Base-by-base conservation (phyloP, 1,284 basidiomycete genomes). In the Gomphus sp. region DNA sequence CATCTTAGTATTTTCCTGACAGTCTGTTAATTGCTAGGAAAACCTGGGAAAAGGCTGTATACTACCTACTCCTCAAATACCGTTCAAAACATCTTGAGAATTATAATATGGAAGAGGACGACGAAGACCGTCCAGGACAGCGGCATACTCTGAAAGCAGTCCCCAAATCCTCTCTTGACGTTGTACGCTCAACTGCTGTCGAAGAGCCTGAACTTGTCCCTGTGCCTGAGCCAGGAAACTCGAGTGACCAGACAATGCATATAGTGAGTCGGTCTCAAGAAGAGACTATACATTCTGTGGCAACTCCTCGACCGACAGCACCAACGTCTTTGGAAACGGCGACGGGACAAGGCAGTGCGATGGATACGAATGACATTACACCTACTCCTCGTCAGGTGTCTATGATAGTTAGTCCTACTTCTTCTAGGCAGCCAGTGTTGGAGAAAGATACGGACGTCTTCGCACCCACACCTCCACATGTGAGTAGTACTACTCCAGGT, bases 41-140 rank as follows among this genome's bases (percentile, higher is more conserved):
- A 61, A 93, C 89, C 25, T 93, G 91, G 91, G 91, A 96, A 71
- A 97, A 97, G 72, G 89, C 89, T 0, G 89, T 96, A 54, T 98
- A 97, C 71, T 87, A 91, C 67, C 75, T 96, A 11, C 77, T 98
- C 11, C 76, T 86, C 59, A 84, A 85, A 64, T 96, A 95, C 72
- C 82, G 92, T 45, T 77, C 76, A 56, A 80, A 79, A 63, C 82
- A 82, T 62, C 71, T 91, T 47, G 84, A 87, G 67, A 79, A 85
- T 63, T 87, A 82, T 67, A 53, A 39, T n/a, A 53, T 43, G 25
- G 81, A 87, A 49, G 80, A 80, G 62, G 80, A 82, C 62, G 76
- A 81, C 31, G 79, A 84, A 70, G 58, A 63, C 67, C 64, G 71
- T 65, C 61, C 25, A 16, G 4, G 48, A 33, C 31, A n/a, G 28